Conservation (phyloP, 192 early-diverging fungal species). For the Coemansia sp. region DNA sequence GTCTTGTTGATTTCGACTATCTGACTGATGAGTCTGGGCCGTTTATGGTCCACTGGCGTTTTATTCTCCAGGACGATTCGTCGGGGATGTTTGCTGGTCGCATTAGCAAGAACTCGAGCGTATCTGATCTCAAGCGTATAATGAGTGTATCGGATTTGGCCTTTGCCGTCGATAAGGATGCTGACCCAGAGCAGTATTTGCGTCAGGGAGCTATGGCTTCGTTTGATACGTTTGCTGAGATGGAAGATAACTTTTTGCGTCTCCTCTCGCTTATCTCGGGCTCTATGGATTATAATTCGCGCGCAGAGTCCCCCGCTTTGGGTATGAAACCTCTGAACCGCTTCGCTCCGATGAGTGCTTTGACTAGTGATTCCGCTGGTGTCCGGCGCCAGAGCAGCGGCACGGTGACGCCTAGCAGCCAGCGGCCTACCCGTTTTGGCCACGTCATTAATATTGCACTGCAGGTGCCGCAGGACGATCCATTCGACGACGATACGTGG, state of each 20-base stretch:
- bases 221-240: slow-evolving; percentile 65
- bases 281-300: slow-evolving; percentile 40
- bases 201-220: slow-evolving; percentile 89
- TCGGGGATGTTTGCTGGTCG: slow-evolving; percentile 47
- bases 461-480: slow-evolving; percentile 60
- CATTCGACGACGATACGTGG: slow-evolving; percentile 70
- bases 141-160: slow-evolving; percentile 81
- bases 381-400: slow-evolving; percentile 24
- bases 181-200: slow-evolving; percentile 65
- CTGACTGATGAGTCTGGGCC: slow-evolving; percentile 61
- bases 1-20: slow-evolving; percentile 83
- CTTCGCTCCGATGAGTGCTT: slow-evolving; percentile 53
- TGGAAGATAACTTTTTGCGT: slow-evolving; percentile 64
- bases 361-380: slow-evolving; percentile 15
- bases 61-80: slow-evolving; percentile 66
- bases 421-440: slow-evolving; percentile 53
- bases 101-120: slow-evolving; percentile 35
- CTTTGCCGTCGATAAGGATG: slow-evolving; percentile 69
- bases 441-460: slow-evolving; percentile 88
- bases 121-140: slow-evolving; percentile 62
- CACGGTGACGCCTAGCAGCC: slow-evolving; percentile 18
- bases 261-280: slow-evolving; percentile 65
- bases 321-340: slow-evolving; percentile 28
- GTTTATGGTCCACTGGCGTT: slow-evolving; percentile 76
- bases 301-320: slow-evolving; percentile 48